Evolutionary conservation across 345 rosid genomes (phyloP).

Genomic region (Arabidopsis suecica): DNA sequence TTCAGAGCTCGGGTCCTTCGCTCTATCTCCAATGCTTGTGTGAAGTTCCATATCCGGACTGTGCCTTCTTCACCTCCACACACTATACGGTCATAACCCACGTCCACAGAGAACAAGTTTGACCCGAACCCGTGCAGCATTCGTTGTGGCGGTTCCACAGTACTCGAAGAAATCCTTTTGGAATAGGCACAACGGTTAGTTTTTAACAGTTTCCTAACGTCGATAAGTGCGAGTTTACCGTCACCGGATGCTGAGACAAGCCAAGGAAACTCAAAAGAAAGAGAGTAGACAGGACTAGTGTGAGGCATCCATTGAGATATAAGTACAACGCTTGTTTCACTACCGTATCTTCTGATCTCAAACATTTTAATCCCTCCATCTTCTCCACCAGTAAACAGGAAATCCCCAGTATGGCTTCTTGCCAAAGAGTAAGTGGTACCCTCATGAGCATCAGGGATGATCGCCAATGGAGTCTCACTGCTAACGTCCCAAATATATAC

Average conservation of each 20-base stretch:
- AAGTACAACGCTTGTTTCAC: conserved; percentile 42
- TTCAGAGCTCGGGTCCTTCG: conserved; percentile 61
- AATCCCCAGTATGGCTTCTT: conserved; percentile 81
- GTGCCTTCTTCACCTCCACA: conserved; percentile 91
- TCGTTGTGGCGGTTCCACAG: conserved; percentile 86
- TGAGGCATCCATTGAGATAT: conserved; percentile 90
- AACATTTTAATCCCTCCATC: conserved; percentile 92
- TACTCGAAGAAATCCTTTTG: conserved; percentile 48
- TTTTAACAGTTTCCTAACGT: conserved; percentile 77
- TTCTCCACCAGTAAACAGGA: conserved; percentile 91
- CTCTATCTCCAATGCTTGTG: conserved; percentile 80
- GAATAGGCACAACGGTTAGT: conserved; percentile 44
- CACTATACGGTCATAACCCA: conserved; percentile 88
- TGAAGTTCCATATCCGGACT: conserved; percentile 89
- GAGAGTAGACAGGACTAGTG: conserved; percentile 75
- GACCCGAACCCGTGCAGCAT: conserved; percentile 85
- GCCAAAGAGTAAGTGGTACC: conserved; percentile 75
- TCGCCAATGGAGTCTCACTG: conserved; percentile 58
- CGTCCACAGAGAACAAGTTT: conserved; percentile 71
- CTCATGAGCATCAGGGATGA: conserved; percentile 63
- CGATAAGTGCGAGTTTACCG: conserved; percentile 76
- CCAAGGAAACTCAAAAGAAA: conserved; percentile 98
- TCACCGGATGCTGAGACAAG: conserved; percentile 92
- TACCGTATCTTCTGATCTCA: conserved; percentile 52
- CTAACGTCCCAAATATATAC: conserved; percentile 76